phyloP scores from a whole-genome alignment of 2,329 filamentous ascomycete genomes.

The Periglandula ipomoeae region DNA sequence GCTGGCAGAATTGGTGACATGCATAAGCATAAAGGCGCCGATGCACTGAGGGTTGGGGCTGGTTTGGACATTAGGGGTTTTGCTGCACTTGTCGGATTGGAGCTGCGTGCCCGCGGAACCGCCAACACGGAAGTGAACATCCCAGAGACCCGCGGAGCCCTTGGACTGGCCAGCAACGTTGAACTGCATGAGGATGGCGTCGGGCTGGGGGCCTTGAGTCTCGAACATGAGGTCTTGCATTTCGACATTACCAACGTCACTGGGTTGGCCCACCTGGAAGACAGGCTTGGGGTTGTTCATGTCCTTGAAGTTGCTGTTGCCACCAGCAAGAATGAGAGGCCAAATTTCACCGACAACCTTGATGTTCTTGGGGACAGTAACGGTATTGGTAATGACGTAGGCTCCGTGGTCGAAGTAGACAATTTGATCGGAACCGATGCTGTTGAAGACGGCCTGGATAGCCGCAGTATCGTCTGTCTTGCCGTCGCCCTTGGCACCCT shows the following conservation, averaged over 20 bases:
- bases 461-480: conserved; percentile 76
- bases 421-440: conserved; percentile 51
- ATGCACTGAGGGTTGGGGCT: conserved; percentile 58
- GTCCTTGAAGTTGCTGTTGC: conserved; percentile 61
- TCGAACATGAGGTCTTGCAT: conserved; percentile 82
- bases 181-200: conserved; percentile 87
- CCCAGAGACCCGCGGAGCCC: conserved; percentile 78
- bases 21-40: conserved; percentile 63
- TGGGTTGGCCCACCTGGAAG: conserved; percentile 71
- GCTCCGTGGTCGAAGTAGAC: conserved; percentile 70
- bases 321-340: conserved; percentile 80
- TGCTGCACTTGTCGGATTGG: conserved; percentile 69
- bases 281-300: conserved; percentile 70
- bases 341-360: conserved; percentile 88
- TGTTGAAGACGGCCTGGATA: conserved; percentile 71
- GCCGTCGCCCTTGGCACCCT: conserved; percentile 83
- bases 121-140: conserved; percentile 90
- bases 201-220: conserved; percentile 73
- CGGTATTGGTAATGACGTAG: conserved; percentile 60
- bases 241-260: conserved; percentile 72
- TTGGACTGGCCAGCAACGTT: conserved; percentile 62
- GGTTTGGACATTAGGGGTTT: conserved; percentile 58
- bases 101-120: conserved; percentile 77
- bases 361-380: conserved; percentile 68
- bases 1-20: conserved; percentile 52